phyloP scores from a whole-genome alignment of 1,284 basidiomycete species.

The Athelia psychrophila region DNA sequence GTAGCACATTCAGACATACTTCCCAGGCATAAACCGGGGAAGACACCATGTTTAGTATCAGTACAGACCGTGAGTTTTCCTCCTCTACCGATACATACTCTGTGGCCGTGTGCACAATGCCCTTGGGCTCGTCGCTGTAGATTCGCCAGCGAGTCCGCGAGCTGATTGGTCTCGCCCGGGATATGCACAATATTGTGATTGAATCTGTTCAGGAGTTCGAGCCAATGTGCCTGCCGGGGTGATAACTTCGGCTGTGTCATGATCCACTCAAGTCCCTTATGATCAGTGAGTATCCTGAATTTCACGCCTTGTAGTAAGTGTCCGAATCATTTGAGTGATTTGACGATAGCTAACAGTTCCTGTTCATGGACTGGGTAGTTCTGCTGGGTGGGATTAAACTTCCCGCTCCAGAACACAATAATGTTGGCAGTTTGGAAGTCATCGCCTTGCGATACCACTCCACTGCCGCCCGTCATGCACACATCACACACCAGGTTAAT shows the following conservation, averaged over 20 bases:
- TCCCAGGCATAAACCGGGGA: neutral
- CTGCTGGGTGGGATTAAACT: conserved; percentile 26
- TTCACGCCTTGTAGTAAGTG: conserved; percentile 23
- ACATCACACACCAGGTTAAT: conserved; percentile 18
- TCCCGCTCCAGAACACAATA: conserved; percentile 16
- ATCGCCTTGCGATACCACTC: conserved; percentile 17
- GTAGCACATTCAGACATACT: neutral
- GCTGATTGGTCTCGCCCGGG: conserved; percentile 24
- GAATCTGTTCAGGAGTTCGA: conserved; percentile 27
- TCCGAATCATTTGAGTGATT: conserved; percentile 22
- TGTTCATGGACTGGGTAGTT: conserved; percentile 28
- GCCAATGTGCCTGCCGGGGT: conserved; percentile 27
- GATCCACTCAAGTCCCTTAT: conserved; percentile 28
- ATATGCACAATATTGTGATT: conserved; percentile 30
- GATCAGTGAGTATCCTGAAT: conserved; percentile 31
- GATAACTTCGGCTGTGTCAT: conserved; percentile 29
- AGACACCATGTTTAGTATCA: conserved; percentile 3
- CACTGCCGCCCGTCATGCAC: conserved; percentile 15
- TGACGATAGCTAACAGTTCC: conserved; percentile 27
- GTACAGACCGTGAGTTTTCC: neutral
- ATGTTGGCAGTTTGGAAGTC: conserved; percentile 12
- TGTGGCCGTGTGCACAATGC: conserved; percentile 16
- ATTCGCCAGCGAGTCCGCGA: conserved; percentile 31
- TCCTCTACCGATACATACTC: conserved; percentile 19
- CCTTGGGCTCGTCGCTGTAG: conserved; percentile 25